Conservation (phyloP, 2,329 filamentous ascomycete genomes). For the Colletotrichum sp. region DNA sequence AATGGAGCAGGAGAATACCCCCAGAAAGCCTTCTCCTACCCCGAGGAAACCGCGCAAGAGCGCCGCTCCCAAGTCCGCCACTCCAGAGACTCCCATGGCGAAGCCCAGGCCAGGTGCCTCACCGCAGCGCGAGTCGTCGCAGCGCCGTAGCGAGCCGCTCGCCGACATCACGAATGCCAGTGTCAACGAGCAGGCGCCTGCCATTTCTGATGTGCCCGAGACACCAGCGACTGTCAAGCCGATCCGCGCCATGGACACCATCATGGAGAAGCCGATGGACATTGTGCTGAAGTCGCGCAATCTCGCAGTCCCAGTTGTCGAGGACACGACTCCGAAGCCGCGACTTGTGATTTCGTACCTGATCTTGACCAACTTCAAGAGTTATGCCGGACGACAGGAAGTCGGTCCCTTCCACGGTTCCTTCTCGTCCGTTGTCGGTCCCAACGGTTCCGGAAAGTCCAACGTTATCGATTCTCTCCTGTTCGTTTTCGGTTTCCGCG, state of each 20-base stretch:
- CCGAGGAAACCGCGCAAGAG: constrained; percentile 69
- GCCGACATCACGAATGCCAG: constrained; percentile 75
- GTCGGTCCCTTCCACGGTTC: constrained; percentile 97
- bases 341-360: constrained; percentile 93
- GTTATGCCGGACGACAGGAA: constrained; percentile 93
- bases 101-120: constrained; percentile 62
- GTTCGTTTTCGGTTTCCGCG: constrained; percentile 98
- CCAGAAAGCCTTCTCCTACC: constrained; percentile 51
- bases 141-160: constrained; percentile 62
- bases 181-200: constrained; percentile 65
- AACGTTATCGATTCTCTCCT: constrained; percentile 98
- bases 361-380: constrained; percentile 97
- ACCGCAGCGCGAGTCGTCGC: constrained; percentile 56
- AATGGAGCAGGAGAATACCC: constrained; percentile 32
- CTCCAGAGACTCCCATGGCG: constrained; percentile 39
- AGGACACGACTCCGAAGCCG: constrained; percentile 78
- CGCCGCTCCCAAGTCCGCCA: constrained; percentile 45
- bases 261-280: constrained; percentile 90
- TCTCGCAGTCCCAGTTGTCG: constrained; percentile 68
- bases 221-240: constrained; percentile 65
- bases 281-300: constrained; percentile 88
- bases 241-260: constrained; percentile 76
- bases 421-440: constrained; percentile 96
- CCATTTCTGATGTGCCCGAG: constrained; percentile 41
- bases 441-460: constrained; percentile 97